Evolutionary conservation across 2,329 filamentous ascomycete species (phyloP), one percentile per base, ranked within the genome.

Genomic region (Cordyceps farinosa): DNA sequence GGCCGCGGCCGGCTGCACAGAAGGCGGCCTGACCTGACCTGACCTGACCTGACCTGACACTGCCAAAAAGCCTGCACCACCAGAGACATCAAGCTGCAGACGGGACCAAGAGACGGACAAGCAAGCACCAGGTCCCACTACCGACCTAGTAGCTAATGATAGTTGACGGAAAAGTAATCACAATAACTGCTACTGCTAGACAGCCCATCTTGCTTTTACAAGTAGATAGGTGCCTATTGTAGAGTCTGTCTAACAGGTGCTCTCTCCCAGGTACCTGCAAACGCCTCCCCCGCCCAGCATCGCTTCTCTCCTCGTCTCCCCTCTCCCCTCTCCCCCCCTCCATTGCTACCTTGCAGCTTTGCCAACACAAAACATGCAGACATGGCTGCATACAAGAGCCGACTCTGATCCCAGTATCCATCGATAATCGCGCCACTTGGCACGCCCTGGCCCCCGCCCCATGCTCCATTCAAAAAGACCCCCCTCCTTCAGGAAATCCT

Each of bases 361-460:
- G 38, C 38, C 38, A 55, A 55, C 38, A 27, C 52, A 55, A 55
- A 30, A 56, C 54, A 56, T 45, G 54, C 54, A 45, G 10, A 34
- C 54, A 45, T 15, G 40, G 4, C 54, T 45, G 54, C 54, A 56
- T 45, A 34, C 40, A 56, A 56, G 40, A 56, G 22, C 54, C 54
- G 40, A 56, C 54, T 40, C 54, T 32, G 27, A 34, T 22, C 17
- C 54, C 29, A 34, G 54, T 56, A 22, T 45, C 54, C 54, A 56
- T 45, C 54, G 54, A 56, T 45, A 56, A 56, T 29, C 54, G 54
- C 54, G 54, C 54, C 54, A 56, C 54, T 44, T 45, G 48, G 29
- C 27, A 56, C 29, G n/a, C 29, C 40, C 40, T 34, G 45, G 45
- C 29, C 40, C 40, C 15, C 29, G 45, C 54, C 27, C 29, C 40